These are phyloP conservation scores for Tripidium arundinaceum DNA, from an alignment of 202 grass and related monocot species.

Conservation along the genomic window DNA sequence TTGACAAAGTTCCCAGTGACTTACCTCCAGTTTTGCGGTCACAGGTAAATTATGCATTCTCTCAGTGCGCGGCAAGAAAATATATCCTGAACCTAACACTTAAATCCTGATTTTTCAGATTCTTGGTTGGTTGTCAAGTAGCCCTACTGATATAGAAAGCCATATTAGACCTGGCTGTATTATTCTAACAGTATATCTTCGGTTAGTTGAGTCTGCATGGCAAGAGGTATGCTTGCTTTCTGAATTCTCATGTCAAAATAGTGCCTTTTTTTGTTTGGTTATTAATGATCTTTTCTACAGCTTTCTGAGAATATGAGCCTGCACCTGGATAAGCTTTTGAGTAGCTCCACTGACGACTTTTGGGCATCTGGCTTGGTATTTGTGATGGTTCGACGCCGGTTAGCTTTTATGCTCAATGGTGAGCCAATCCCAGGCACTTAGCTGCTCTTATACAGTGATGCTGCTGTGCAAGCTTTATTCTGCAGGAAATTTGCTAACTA, in stretches of 20 bases:
- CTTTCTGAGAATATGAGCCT: slow-evolving; percentile 69
- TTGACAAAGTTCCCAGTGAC: slow-evolving; percentile 92
- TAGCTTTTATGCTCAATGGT: slow-evolving; percentile 87
- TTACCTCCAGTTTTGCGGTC: slow-evolving; percentile 72
- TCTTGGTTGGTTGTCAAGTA: slow-evolving; percentile 85
- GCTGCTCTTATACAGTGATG: background rate
- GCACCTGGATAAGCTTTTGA: slow-evolving; percentile 69
- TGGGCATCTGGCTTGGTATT: slow-evolving; percentile 85
- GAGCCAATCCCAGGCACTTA: slow-evolving; percentile 28
- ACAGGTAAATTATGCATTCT: slow-evolving; percentile 56
- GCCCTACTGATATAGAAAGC: slow-evolving; percentile 93
- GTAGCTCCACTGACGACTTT: slow-evolving; percentile 61
- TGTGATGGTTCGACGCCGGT: slow-evolving; percentile 61
- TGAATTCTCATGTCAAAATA: slow-evolving; percentile 4
- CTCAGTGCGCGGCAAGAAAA: slow-evolving; percentile 8
- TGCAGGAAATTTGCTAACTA: slow-evolving; percentile 18
- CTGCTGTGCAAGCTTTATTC: slow-evolving; percentile 14
- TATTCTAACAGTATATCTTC: slow-evolving; percentile 88
- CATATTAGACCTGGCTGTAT: slow-evolving; percentile 94
- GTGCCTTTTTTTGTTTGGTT: slow-evolving; percentile 9
- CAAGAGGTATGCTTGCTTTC: slow-evolving; percentile 51
- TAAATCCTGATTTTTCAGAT: slow-evolving; percentile 62
- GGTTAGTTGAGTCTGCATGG: slow-evolving; percentile 79
- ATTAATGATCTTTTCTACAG: slow-evolving; percentile 43
- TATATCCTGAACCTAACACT: slow-evolving; percentile 32